phyloP scores from a whole-genome alignment of 1,284 basidiomycete species.

The Trichosporon asahii region DNA sequence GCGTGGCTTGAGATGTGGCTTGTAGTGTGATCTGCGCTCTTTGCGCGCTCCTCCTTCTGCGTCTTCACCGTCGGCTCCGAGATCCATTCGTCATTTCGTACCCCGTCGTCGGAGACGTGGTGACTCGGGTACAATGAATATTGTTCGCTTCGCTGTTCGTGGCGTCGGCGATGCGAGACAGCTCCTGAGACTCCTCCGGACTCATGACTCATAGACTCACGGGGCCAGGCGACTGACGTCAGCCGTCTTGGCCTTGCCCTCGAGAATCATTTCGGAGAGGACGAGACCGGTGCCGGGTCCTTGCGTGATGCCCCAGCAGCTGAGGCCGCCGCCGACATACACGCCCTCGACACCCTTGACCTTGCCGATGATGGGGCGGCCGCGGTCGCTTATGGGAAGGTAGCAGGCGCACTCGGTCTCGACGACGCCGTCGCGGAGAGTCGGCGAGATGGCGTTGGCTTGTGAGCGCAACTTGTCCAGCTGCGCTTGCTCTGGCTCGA shows the following conservation, averaged over 20 bases:
- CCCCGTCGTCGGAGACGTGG: background rate
- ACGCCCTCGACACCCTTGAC: conserved; percentile 52
- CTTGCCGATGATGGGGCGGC: conserved; percentile 56
- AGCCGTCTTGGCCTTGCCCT: conserved; percentile 55
- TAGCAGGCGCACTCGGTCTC: conserved; percentile 57
- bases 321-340: conserved; percentile 51
- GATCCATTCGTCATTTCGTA: no score
- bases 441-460: conserved; percentile 53
- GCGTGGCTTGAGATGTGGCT: background rate
- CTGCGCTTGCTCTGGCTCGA: conserved; percentile 46
- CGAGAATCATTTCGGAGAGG: conserved; percentile 56
- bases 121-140: background rate
- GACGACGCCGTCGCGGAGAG: conserved; percentile 44
- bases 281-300: conserved; percentile 58
- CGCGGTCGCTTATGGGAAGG: conserved; percentile 56
- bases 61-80: background rate
- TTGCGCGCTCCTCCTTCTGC: background rate
- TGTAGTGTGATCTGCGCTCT: background rate
- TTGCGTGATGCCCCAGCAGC: conserved; percentile 45
- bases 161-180: background rate
- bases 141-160: background rate
- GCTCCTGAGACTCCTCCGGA: no score
- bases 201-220: no score
- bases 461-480: conserved; percentile 53
- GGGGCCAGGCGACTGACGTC: conserved; percentile 55